These are phyloP conservation scores for Malbranchea zuffiana DNA, from an alignment of 2,329 filamentous ascomycete species.

Conservation along the genomic window DNA sequence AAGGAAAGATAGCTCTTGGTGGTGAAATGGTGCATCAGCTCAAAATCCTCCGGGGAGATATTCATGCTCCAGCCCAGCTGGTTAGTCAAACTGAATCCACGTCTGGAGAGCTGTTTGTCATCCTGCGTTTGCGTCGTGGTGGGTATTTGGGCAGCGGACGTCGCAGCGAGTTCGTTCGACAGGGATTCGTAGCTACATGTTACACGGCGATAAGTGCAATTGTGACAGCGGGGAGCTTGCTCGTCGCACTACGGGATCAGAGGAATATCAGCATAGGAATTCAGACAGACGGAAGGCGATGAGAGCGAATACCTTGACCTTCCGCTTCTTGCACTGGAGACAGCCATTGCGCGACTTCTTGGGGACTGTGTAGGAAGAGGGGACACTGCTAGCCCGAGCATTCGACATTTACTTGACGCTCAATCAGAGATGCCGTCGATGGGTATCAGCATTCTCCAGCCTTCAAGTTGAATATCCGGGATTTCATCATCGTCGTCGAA, in stretches of 20 bases:
- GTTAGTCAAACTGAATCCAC: not conserved
- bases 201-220: conserved; percentile 11
- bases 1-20: conserved; percentile 10
- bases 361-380: conserved; percentile 1
- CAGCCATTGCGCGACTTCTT: conserved; percentile 15
- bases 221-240: conserved; percentile 14
- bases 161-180: not conserved
- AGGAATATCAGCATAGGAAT: not conserved
- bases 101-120: not conserved
- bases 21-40: conserved; percentile 15
- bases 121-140: not conserved
- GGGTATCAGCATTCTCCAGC: too few relatives aligned
- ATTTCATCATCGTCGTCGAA: too few relatives aligned
- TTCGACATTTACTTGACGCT: too few relatives aligned
- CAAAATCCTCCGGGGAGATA: conserved; percentile 6
- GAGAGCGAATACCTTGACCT: conserved; percentile 12
- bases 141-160: too few relatives aligned
- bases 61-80: not conserved
- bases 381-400: too few relatives aligned
- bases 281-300: not conserved
- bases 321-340: conserved; percentile 14
- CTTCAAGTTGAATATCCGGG: too few relatives aligned
- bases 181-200: conserved; percentile 11
- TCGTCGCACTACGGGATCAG: conserved; percentile 12
- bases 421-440: too few relatives aligned